A percentile compares a stretch with the other conserved stretches of the same genome.
phyloP scores from a whole-genome alignment of 192 early-diverging fungal species.

The Umbelopsis isabellina region DNA sequence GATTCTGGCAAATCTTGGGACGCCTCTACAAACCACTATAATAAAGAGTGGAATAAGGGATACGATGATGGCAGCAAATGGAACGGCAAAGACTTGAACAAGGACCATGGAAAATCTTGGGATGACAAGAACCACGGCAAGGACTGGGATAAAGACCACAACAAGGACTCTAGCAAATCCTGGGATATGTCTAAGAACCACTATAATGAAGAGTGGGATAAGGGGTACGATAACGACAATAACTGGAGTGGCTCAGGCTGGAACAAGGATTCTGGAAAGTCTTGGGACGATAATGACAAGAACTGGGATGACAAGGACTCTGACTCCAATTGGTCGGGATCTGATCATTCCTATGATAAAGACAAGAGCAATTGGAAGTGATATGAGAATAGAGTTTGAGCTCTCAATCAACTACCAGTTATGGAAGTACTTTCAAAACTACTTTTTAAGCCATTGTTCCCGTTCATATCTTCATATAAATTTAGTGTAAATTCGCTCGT shows the following conservation, averaged over 20 bases:
- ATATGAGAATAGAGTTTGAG: too few relatives aligned
- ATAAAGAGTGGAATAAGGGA: neutral
- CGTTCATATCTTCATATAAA: too few relatives aligned
- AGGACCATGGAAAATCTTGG: neutral
- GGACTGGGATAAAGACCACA: neutral
- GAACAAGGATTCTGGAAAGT: neutral
- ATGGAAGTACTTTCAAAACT: too few relatives aligned
- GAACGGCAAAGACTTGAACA: neutral
- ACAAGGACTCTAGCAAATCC: neutral
- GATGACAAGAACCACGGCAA: neutral
- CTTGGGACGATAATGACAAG: neutral
- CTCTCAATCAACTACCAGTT: too few relatives aligned
- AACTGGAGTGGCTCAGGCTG: neutral
- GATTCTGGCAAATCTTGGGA: neutral
- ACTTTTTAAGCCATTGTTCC: too few relatives aligned
- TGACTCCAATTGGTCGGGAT: too few relatives aligned
- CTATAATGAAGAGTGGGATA: neutral
- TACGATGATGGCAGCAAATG: neutral
- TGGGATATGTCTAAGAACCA: too few relatives aligned
- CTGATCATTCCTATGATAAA: too few relatives aligned
- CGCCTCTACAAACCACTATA: too few relatives aligned
- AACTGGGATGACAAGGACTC: neutral
- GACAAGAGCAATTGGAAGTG: too few relatives aligned
- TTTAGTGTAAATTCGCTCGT: too few relatives aligned
- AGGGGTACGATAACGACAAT: neutral